These are phyloP conservation scores for Tylopilus sp. DNA, from an alignment of 768 basidiomycete species.

Conservation along the genomic window DNA sequence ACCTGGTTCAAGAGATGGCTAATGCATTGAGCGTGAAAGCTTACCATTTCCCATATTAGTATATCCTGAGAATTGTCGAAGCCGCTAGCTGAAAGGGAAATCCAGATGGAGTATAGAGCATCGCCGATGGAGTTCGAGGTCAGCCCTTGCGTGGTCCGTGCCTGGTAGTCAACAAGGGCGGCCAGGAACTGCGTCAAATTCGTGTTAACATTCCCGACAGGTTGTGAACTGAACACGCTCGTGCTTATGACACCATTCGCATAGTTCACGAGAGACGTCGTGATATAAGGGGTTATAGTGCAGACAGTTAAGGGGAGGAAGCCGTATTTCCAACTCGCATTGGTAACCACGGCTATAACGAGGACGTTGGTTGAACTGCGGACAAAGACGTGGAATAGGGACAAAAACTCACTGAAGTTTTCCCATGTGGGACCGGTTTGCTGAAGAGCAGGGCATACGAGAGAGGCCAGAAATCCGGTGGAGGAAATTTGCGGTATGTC, in stretches of 20 bases:
- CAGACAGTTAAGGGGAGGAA: conserved; percentile 13
- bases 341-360: neutral
- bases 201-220: conserved; percentile 1
- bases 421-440: conserved; percentile 1
- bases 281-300: conserved; percentile 5
- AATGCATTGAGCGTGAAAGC: neutral
- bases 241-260: neutral
- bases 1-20: too few species aligned
- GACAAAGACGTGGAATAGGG: neutral
- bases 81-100: neutral
- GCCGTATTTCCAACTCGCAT: conserved; percentile 10
- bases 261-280: conserved; percentile 15
- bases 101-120: conserved; percentile 11
- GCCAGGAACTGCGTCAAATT: conserved; percentile 14
- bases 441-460: conserved; percentile 1
- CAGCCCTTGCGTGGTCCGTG: conserved; percentile 11
- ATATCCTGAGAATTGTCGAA: neutral
- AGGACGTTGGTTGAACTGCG: too few species aligned
- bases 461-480: conserved; percentile 1
- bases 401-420: neutral
- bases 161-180: conserved; percentile 3
- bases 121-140: conserved; percentile 17
- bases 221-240: neutral
- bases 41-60: conserved; percentile 5
- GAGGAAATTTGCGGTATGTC: neutral